Base-by-base conservation (phyloP, 495 filamentous ascomycete species). In the Venustampulla echinocandica region DNA sequence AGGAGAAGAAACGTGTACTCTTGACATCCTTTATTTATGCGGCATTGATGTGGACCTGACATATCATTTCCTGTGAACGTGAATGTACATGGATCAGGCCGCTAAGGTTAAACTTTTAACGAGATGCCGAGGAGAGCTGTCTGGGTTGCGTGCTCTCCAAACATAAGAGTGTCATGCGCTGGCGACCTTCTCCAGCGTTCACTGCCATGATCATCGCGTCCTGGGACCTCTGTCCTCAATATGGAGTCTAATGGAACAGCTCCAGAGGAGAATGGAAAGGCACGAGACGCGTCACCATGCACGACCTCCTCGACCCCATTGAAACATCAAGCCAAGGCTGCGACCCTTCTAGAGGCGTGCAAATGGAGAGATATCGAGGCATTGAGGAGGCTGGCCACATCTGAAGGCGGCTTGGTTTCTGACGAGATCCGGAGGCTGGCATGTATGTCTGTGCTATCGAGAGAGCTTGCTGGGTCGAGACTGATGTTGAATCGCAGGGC, bases 381-480 rank as follows among this genome's bases (percentile, higher is more conserved):
- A 23, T 66, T 98, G 39, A 64, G 79, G 32, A 60, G 56, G 2
- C 70, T 86, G 50, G 89, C 92, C 14, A 80, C 79, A 19, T 82
- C 82, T 10, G 65, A 73, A 44, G 82, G 81, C 10, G 92, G 92
- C 4, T 73, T 97, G 38, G 61, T 96, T 25, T 75, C 78, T 37
- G 92, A 98, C 66, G 70, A 74, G n/a, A 64, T 93, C 55, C 82
- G 92, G 57, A 75, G 75, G 59, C 70, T 75, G 64, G 90, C 86
- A 57, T 98, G 92, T 95, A 75, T 70, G 87, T 95, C 75, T 69
- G 87, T 80, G 44, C 35, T 24, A 50, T 54, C 42, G 22, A 37
- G 22, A 22, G 3, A 22, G 30, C 13, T 15, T 47, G 17, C 17
- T 37, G 22, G 24, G 34, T 23, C 35, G 24, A 33, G 11, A 46